Base-by-base conservation (phyloP, 305 asterid species). In the Fraxinus sp. region DNA sequence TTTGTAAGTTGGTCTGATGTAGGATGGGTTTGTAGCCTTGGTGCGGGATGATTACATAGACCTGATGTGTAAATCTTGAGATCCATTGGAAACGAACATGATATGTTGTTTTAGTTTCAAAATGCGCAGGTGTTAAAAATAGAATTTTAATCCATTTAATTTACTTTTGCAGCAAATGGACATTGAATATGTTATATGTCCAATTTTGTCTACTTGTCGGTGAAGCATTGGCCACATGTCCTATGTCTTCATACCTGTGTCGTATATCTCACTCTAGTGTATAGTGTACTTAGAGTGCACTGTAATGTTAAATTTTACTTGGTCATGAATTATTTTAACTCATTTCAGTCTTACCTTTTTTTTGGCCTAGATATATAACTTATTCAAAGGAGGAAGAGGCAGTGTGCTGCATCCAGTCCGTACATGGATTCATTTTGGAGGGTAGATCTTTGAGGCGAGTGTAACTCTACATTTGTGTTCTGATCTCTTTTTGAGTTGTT, bases 321-420 rank as follows among this genome's bases (percentile, higher is more conserved):
- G 57, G 59, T 33, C 18, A 66, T 39, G 57, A 18, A 52, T 30
- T 80, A 24, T 30, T 24, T 64, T 76, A 24, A 3, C n/a, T 33
- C 9, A 52, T 84, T 64, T 82, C 49, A 64, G 76, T 84, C 76
- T 81, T 76, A 62, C 44, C 49, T n/a, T 83, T 18, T 68, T 78
- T 59, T 83, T 73, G 82, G 77, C 52, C 46, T 79, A 96, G 99
- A 92, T 94, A 96, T 93, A 93, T 94, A 71, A 92, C 99, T 85
- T 96, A 92, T 85, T 88, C 94, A 24, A 94, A 89, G 85, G 99
- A 93, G 88, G 98, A 94, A 81, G 99, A 96, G 85, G 99, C 99
- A 73, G 90, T 94, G 59, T 94, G 98, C 26, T 94, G 99, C 87
- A 96, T 96, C 83, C 99, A 93, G 92, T 84, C 92, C 20, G 98